Evolutionary conservation across 164 flowering plant species (phyloP), one percentile per base, ranked within the genome.

Genomic region (Echeveria elegans): DNA sequence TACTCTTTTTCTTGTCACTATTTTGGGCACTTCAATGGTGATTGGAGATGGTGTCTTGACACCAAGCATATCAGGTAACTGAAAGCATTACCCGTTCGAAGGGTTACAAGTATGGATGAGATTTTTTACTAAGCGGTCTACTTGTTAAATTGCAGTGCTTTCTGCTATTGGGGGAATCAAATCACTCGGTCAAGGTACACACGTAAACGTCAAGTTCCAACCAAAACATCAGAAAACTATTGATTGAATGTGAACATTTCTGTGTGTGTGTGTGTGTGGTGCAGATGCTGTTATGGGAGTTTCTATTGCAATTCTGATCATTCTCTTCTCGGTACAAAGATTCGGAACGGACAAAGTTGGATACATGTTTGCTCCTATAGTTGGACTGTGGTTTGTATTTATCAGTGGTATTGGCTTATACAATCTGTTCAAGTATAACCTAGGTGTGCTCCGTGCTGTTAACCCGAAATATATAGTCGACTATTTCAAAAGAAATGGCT

Each of bases 291-390:
- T 82, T 16, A 86, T 87, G 16, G 77, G 81, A 43, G 70, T 89
- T 60, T 86, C 97, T 2, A 80, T 86, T 0, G 85, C 76, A 11
- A 89, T 91, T 56, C 68, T 91, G 81, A 71, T 89, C 63, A 4
- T 80, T 28, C 74, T 91, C 24, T 89, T 91, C 70, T 43, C 74
- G 8, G 76, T 75, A 34, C 96, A 91, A 72, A 73, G 82, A 36
- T 86, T 82, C 45, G 97, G 97, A 10, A 91, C 90, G 15, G 97
- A 91, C 52, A 87, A 85, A 82, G 89, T 91, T 32, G 96, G 96
- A 0, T 75, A 66, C 69, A 21, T 80, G 0, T 91, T 91, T 74
- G 96, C 96, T 21, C 96, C 96, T 9, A 73, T 86, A 26, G 73
- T 90, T 29, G 58, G 72, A 58, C 0, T 87, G 28, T 90, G 97